These are phyloP conservation scores for Endocalyx cinctus DNA, from an alignment of 2,329 filamentous ascomycete genomes.

Conservation along the genomic window DNA sequence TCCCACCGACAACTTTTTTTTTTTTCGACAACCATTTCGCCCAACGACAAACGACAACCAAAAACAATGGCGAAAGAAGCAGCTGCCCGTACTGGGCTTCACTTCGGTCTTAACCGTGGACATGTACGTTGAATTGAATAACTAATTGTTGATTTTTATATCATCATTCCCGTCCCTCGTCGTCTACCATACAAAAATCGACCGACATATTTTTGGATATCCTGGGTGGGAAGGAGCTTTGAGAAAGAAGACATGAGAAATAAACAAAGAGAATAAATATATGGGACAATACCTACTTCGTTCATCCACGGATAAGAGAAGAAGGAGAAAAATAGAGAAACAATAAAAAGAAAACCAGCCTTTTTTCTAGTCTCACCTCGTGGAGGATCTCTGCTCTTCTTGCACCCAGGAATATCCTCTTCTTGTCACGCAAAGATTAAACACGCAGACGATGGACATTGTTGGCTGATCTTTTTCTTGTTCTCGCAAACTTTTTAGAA, in stretches of 20 bases:
- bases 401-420: conserved; percentile 30
- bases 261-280: too few species aligned
- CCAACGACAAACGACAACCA: conserved; percentile 26
- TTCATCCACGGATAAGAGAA: not conserved
- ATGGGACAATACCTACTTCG: too few species aligned
- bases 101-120: conserved; percentile 58
- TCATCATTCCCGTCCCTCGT: too few species aligned
- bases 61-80: conserved; percentile 54
- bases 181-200: too few species aligned
- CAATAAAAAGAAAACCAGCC: too few species aligned
- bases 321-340: not conserved
- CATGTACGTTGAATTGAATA: conserved; percentile 57
- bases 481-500: conserved; percentile 54
- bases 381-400: conserved; percentile 66
- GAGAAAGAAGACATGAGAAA: too few species aligned
- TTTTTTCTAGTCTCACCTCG: conserved; percentile 57
- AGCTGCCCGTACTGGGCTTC: conserved; percentile 53
- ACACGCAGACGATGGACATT: conserved; percentile 59
- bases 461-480: conserved; percentile 38
- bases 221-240: too few species aligned
- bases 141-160: too few species aligned
- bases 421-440: conserved; percentile 19
- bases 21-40: conserved; percentile 13
- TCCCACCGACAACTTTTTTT: conserved; percentile 10
- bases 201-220: too few species aligned